Base-by-base conservation (phyloP, 208 protist species). In the Leptomonas seymouri region DNA sequence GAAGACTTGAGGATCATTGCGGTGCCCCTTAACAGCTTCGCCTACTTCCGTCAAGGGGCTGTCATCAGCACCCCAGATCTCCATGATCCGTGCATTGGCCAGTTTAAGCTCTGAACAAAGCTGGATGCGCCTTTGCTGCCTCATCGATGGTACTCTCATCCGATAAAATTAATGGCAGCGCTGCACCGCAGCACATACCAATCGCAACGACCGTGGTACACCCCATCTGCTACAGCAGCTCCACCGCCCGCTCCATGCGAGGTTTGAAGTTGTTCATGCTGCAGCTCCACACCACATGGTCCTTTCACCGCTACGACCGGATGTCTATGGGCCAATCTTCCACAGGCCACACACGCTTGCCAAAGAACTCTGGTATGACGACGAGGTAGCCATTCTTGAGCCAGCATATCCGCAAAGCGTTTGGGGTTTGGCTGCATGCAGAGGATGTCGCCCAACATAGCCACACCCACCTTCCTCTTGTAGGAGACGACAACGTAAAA, bases 141-240 rank as follows among this genome's bases (percentile, higher is more conserved):
- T 74, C 76, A 31, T 88, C 81, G 25, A 81, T 57, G 44, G 71
- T 41, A 18, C 68, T 44, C 6, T 77, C 66, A 20, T 21, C 71
- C 5, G 68, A 63, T 14, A 84, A 51, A 15, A 66, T 41, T 31
- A 90, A 69, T 0, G 75, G 23, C 34, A 86, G 44, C 27, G 27
- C 14, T 8, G 74, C 61, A 2, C 87, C 87, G 82, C 87, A 93
- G 82, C 87, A 93, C 63, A 87, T 74, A 28, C 84, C 87, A 2
- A 88, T 50, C 2, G 67, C 60, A 3, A 54, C 81, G 34, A 93
- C 64, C 64, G 81, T 82, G 41, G 31, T 54, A 41, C 73, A 78
- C 30, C 83, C 86, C 46, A 89, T 39, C 27, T 67, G 55, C n/a
- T 66, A 66, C 50, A 89, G 80, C 53, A 81, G 34, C 15, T 71